Base-by-base conservation (phyloP, 805 yeast genomes). In the Candida loeiensis region DNA sequence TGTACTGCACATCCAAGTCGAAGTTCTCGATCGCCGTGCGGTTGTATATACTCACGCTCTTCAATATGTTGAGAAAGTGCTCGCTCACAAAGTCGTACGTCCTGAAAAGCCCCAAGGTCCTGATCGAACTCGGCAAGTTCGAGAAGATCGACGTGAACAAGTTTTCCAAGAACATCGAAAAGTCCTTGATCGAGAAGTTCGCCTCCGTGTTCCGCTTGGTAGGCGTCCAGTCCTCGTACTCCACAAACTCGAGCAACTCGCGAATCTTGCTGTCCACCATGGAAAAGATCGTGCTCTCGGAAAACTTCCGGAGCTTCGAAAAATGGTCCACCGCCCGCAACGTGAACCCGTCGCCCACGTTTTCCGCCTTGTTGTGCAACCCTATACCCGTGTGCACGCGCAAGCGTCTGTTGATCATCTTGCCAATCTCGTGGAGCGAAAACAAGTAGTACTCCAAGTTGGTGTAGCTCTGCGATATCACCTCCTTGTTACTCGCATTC, bases 81-180 rank as follows among this genome's bases (percentile, higher is more conserved):
- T 81, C 76, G 0, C 95, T 80, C 44, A 93, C 74, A 47, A 85
- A 80, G 64, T 90, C 98, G 57, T 86, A 87, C 19, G 91, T 88
- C 55, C 95, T 77, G 48, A 88, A 80, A 45, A 90, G 74, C n/a
- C 95, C 77, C 44, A 89, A 65, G 3, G 91, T 80, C 49, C 85
- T 77, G 42, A 91, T 80, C 4, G 85, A 76, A 33, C 74, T 73
- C 0, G 98, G 97, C 34, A 93, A 69, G 44, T 84, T 85, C 8
- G 84, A 81, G 50, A 93, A 77, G 12, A 95, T 88, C 1, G 95
- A 82, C 38, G 82, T 79, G 56, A 91, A 88, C 73, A 90, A 76
- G 61, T 87, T 86, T 47, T 85, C 85, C 55, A 91, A 71, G 59
- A 82, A 93, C 42, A 82, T 77, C 13, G 95, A 90, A 70, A 90